Conservation (phyloP, 225 moss, liverwort and hornwort species). For the Pseudoscleropodium purum region DNA sequence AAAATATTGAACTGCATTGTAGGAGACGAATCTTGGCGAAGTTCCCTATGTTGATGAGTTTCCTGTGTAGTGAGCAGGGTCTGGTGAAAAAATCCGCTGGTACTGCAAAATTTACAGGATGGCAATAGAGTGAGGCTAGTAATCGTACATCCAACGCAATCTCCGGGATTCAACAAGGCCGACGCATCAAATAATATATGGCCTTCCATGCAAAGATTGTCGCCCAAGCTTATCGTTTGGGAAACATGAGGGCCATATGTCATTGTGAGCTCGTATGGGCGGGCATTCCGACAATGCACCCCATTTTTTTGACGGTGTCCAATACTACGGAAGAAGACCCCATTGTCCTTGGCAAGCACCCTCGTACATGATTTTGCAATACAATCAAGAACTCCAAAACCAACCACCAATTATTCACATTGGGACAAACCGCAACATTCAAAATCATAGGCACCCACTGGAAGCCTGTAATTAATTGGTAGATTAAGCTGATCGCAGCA, state of each 20-base stretch:
- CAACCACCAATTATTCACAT: neutral
- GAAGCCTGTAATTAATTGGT: neutral
- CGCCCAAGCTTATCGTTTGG: conserved; percentile 13
- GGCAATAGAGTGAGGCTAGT: neutral
- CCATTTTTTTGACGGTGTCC: neutral
- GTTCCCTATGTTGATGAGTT: conserved; percentile 22
- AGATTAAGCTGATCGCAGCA: neutral
- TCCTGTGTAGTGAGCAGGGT: neutral
- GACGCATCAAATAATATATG: neutral
- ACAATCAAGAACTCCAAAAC: neutral
- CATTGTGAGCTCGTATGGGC: neutral
- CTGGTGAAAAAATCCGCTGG: neutral
- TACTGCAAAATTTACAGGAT: neutral
- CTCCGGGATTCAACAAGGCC: conserved; percentile 9
- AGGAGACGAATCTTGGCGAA: conserved; percentile 6
- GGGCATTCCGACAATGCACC: neutral
- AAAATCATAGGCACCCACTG: neutral
- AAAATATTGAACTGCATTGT: neutral
- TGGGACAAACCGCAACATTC: neutral
- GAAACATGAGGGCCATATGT: conserved; percentile 13
- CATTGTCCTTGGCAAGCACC: neutral
- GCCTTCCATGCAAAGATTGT: conserved; percentile 19
- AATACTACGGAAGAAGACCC: neutral
- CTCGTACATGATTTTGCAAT: neutral
- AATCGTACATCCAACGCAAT: neutral